Conservation (phyloP, 1,139 yeast genomes). For the Suhomyces bolitotheri region DNA sequence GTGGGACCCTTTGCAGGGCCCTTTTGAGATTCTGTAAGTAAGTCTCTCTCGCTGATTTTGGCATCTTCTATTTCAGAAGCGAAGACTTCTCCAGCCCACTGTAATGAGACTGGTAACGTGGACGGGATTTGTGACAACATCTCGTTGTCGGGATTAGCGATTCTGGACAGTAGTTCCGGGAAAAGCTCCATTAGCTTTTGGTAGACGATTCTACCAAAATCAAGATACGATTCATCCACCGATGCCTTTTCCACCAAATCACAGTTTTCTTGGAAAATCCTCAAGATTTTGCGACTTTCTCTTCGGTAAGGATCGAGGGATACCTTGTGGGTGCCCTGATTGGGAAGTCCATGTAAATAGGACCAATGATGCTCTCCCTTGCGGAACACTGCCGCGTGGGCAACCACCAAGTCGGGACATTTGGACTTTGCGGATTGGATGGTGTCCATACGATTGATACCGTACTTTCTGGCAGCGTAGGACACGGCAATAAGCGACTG, state of each 20-base stretch:
- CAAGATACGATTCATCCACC: constrained; percentile 90
- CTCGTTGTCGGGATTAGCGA: neutral
- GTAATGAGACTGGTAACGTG: constrained; percentile 31
- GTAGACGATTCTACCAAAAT: constrained; percentile 57
- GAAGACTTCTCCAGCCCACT: constrained; percentile 33
- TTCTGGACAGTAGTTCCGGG: constrained; percentile 24
- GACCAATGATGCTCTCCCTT: constrained; percentile 87
- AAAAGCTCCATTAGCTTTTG: constrained; percentile 24
- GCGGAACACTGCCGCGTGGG: constrained; percentile 92
- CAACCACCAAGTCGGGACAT: constrained; percentile 73
- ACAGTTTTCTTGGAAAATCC: constrained; percentile 55
- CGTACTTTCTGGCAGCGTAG: constrained; percentile 83
- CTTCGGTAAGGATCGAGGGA: constrained; percentile 88
- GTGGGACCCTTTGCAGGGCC: constrained; percentile 2
- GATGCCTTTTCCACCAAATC: constrained; percentile 88
- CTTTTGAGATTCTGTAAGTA: constrained; percentile 11
- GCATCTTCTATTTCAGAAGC: constrained; percentile 13
- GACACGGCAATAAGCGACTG: constrained; percentile 82
- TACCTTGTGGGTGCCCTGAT: constrained; percentile 66
- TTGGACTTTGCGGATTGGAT: constrained; percentile 65
- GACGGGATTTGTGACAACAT: constrained; percentile 55
- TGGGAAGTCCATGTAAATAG: constrained; percentile 49
- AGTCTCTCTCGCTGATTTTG: constrained; percentile 19
- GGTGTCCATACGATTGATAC: constrained; percentile 76
- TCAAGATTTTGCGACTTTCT: constrained; percentile 78